Base-by-base conservation (phyloP, 306 rosid genomes). In the Amphicarpaea edgeworthii region DNA sequence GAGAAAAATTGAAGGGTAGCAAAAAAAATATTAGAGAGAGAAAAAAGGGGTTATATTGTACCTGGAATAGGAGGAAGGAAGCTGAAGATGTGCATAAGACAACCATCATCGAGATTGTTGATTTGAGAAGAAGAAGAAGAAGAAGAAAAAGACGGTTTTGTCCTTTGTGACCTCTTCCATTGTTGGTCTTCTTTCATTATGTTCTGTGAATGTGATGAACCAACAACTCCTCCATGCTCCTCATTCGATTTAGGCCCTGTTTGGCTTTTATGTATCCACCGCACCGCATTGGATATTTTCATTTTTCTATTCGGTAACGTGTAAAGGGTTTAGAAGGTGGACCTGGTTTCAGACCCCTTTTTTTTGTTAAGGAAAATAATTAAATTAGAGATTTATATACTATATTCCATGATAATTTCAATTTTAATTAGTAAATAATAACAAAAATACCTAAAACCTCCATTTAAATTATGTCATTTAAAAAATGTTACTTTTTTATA, bases 41-140 rank as follows among this genome's bases (percentile, higher is more conserved):
- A 55, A 5, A 6, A 8, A 76, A 4, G 19, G 43, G 55, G 72
- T 43, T 66, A 54, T 85, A 94, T 43, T 66, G 45, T 85, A 94
- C 98, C 98, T 75, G 98, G 97, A 73, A 91, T 91, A 49, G 97
- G 98, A 23, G 90, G 76, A 67, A 94, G 98, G 84, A 91, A 94
- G 84, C 95, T 91, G 80, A 94, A 87, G 80, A 94, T 84, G 67
- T 92, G 97, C 98, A 94, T 94, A 47, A 94, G 96, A 73, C 92
- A 88, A 7, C 98, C 98, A 76, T 90, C 97, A 71, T 94, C 98
- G 19, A 94, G 90, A 76, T 76, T 87, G 65, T 78, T 87, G 67
- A 94, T 87, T 12, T 60, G 80, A 82, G 87, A 76, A 49, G 72
- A 55, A 4, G 78, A 68, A 16, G 89, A 34, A 34, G 40, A 76